Percentiles rank a stretch among this genome's conserved stretches.
phyloP scores from a whole-genome alignment of 768 basidiomycete genomes.

The Auricularia sp. region DNA sequence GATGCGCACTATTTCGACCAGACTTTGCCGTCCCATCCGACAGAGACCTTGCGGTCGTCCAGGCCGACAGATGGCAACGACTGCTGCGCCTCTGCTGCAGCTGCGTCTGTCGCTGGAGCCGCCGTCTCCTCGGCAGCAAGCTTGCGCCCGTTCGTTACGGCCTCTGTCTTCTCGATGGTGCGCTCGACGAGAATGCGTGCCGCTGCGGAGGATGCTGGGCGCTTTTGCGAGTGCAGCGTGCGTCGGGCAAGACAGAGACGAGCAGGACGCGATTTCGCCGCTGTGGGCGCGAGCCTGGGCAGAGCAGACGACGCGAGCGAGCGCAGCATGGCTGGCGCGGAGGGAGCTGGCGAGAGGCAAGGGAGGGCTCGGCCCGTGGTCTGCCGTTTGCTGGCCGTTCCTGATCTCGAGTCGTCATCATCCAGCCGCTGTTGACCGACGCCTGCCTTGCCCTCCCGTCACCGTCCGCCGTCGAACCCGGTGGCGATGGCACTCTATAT shows the following conservation, averaged over 20 bases:
- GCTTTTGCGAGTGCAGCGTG: background rate
- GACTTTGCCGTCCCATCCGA: conserved; percentile 62
- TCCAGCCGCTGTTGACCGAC: too few species aligned
- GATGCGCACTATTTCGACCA: conserved; percentile 70
- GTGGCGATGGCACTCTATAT: too few species aligned
- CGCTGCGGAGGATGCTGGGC: background rate
- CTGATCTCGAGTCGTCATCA: background rate
- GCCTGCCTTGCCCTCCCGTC: background rate
- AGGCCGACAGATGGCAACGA: background rate
- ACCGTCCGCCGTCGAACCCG: background rate
- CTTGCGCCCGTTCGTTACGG: background rate
- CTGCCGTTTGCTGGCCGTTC: background rate
- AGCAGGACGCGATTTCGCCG: background rate
- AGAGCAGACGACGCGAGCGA: background rate
- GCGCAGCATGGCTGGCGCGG: background rate
- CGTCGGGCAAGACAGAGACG: background rate
- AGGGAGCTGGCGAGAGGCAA: background rate
- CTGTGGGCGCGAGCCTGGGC: background rate
- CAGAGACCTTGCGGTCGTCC: conserved; percentile 50
- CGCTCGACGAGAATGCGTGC: background rate
- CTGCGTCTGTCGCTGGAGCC: background rate
- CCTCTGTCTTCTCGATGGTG: background rate
- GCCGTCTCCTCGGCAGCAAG: background rate
- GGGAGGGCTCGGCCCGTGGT: background rate
- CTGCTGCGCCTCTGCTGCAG: background rate